Base-by-base conservation (phyloP, 2,329 filamentous ascomycete species). In the Fusarium papillatum region DNA sequence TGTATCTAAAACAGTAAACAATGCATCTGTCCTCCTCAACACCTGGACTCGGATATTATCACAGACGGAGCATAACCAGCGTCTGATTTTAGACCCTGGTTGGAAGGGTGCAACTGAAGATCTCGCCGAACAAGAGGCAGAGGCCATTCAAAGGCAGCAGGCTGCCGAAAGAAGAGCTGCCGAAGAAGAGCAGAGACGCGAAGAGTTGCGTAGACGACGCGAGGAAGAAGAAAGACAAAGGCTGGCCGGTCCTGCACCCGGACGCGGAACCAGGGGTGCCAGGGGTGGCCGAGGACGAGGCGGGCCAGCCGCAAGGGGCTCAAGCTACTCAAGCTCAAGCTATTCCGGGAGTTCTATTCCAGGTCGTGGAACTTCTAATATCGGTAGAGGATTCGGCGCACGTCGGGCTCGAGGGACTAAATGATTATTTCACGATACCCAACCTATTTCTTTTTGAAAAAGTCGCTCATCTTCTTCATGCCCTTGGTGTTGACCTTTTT, bases 391-490 rank as follows among this genome's bases (percentile, higher is more conserved):
- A 4, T 72, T 80, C 60, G 82, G 82, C 19, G 78, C 80, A 48
- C 79, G 82, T 64, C 83, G 84, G 46, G 80, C 83, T 43, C 80
- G 83, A 76, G 81, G 81, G 22, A 72, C 82, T 46, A 81, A 79
- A 78, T 83, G 24, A 50, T 65, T 41, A 39, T 62, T 76, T 67
- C 66, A 77, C 46, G 71, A 82, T 83, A 82, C 81, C 82, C 81
- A 79, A 71, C 68, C 69, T 78, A 80, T 73, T 90, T 90, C 85
- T 96, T 97, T 71, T 92, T 92, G 84, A 99, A 99, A 85, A 99
- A 99, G 73, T 93, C 91, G 82, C 95, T 98, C 90, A 99, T 90
- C 87, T 98, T 99, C 89, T 94, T 97, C 97, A 99, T 99, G 2
- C 97, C 97, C 26, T 86, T 91, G 0, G 94, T 96, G 84, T 98